Evolutionary conservation across 129 eudicot genomes (phyloP).

Genomic region (Flaveria sonorensis): DNA sequence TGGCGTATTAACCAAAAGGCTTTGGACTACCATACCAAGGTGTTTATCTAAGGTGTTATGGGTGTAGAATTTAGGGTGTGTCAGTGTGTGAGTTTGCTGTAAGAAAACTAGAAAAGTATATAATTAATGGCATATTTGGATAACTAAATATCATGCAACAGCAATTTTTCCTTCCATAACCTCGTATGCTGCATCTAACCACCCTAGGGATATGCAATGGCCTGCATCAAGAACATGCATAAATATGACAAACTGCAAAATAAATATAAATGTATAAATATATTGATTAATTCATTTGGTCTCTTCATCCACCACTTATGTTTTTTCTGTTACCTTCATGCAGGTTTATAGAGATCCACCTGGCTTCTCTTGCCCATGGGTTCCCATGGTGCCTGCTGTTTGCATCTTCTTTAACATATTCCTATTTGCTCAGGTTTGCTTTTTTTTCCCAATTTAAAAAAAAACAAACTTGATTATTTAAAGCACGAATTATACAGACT

Average conservation of each 20-base stretch:
- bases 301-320: not conserved
- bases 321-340: slow-evolving; percentile 24
- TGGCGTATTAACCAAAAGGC: too few relatives aligned
- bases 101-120: too few relatives aligned
- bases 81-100: too few relatives aligned
- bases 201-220: not conserved
- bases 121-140: too few relatives aligned
- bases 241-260: slow-evolving; percentile 13
- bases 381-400: slow-evolving; percentile 79
- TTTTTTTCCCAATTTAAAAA: not conserved
- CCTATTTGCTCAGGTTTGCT: slow-evolving; percentile 88
- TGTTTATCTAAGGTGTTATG: too few relatives aligned
- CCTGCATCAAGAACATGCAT: not conserved
- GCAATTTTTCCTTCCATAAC: not conserved
- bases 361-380: slow-evolving; percentile 96
- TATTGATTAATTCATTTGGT: not conserved
- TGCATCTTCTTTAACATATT: slow-evolving; percentile 88
- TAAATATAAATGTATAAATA: not conserved
- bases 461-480: not conserved
- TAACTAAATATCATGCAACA: not conserved
- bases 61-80: too few relatives aligned
- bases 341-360: slow-evolving; percentile 68
- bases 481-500: not conserved
- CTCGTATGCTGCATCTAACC: not conserved
- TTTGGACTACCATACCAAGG: too few relatives aligned